Evolutionary conservation across 1,284 basidiomycete genomes (phyloP).

Genomic region (Mrakiaceae sp.): DNA sequence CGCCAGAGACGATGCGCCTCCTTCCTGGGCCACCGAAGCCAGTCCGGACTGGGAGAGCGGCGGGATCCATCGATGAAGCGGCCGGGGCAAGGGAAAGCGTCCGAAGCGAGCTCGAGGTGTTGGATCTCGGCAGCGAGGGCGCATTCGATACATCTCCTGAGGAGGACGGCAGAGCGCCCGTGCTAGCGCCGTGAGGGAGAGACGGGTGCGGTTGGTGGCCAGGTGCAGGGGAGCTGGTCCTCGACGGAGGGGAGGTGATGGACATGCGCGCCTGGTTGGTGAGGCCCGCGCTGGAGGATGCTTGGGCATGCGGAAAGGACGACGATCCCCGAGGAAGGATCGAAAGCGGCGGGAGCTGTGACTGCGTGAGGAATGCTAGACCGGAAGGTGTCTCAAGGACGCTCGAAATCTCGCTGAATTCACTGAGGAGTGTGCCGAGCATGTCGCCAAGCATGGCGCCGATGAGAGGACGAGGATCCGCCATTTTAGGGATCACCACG

Average conservation of each 20-base stretch:
- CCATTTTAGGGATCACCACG: background rate
- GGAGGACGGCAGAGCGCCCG: background rate
- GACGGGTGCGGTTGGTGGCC: conserved; percentile 1
- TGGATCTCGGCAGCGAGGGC: background rate
- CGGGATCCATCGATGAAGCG: background rate
- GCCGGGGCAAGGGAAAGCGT: background rate
- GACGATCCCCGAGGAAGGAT: background rate
- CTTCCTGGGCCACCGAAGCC: conserved; percentile 7
- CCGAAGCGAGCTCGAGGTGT: background rate
- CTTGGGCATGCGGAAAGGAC: background rate
- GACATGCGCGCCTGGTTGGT: background rate
- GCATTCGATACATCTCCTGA: background rate
- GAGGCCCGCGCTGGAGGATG: background rate
- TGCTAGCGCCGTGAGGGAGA: background rate
- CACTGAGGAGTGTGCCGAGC: conserved; percentile 8
- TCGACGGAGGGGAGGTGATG: background rate
- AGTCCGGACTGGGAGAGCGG: conserved; percentile 3
- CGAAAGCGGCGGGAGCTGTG: conserved; percentile 8
- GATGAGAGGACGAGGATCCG: background rate
- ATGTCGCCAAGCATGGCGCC: conserved; percentile 12
- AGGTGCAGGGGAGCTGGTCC: background rate
- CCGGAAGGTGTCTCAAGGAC: conserved; percentile 9
- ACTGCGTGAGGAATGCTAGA: conserved; percentile 12
- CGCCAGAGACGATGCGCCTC: conserved; percentile 34
- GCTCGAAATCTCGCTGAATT: conserved; percentile 9